Evolutionary conservation across 371 early-diverging fungal species (phyloP).

Genomic region (Mortierella sp.): DNA sequence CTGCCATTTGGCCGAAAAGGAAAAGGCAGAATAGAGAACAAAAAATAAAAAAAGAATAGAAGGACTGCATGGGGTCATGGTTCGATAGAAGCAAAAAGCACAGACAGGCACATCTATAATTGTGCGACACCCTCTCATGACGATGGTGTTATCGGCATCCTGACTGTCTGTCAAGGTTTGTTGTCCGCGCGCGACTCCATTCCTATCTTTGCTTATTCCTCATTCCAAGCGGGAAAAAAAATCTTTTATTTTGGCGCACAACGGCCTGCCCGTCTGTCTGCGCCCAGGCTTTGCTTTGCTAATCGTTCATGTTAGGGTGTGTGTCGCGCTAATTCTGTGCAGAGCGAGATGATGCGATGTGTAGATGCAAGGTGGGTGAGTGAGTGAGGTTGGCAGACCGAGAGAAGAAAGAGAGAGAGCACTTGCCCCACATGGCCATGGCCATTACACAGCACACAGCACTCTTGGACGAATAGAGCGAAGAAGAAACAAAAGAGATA

Average conservation of each 20-base stretch:
- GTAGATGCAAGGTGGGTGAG: neutral
- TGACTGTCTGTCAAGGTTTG: neutral
- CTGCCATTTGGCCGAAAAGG: neutral
- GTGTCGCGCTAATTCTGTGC: neutral
- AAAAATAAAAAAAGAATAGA: too few relatives aligned
- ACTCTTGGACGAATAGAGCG: neutral
- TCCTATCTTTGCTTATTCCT: neutral
- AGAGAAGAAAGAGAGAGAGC: neutral
- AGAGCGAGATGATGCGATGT: neutral
- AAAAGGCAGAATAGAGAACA: neutral
- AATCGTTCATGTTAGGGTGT: neutral
- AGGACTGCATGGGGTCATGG: too few relatives aligned
- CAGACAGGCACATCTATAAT: too few relatives aligned
- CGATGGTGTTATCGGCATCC: too few relatives aligned
- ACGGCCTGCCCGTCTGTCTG: neutral
- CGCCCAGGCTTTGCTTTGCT: slow-evolving; percentile 11
- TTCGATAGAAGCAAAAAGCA: too few relatives aligned
- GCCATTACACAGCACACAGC: neutral
- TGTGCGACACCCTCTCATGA: too few relatives aligned
- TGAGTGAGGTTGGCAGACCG: neutral
- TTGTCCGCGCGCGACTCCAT: neutral
- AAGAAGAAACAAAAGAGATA: too few relatives aligned
- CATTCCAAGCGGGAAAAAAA: neutral
- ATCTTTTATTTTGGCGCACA: neutral
- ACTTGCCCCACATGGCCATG: neutral